Evolutionary conservation across 139 green algal species (phyloP).

Genomic region (Zygnema circumcarinatum): DNA sequence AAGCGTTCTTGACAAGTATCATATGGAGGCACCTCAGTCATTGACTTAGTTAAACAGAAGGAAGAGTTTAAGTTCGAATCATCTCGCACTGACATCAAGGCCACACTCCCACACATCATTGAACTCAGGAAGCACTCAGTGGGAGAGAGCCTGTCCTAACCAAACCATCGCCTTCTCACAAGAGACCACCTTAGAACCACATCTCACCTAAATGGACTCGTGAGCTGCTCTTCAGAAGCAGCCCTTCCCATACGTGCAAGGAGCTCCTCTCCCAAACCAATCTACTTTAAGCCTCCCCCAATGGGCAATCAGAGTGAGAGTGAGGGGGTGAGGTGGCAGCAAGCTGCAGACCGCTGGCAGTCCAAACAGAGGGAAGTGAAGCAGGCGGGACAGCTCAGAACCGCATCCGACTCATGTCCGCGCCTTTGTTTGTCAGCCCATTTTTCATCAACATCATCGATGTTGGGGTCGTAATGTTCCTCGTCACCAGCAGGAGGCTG

Average conservation of each 20-base stretch:
- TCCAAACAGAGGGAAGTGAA: conserved; percentile 44
- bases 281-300: not conserved
- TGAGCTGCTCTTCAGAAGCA: not conserved
- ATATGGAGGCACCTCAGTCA: too few relatives aligned
- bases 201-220: not conserved
- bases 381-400: conserved; percentile 57
- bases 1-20: too few relatives aligned
- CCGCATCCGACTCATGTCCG: conserved; percentile 42
- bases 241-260: not conserved
- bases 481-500: not conserved
- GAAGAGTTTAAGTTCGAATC: too few relatives aligned
- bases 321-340: not conserved
- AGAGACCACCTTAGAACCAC: too few relatives aligned
- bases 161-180: too few relatives aligned
- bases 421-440: conserved; percentile 31
- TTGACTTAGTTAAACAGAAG: too few relatives aligned
- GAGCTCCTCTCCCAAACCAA: not conserved
- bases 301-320: not conserved
- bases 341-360: conserved; percentile 48
- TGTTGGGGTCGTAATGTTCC: conserved; percentile 15
- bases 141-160: too few relatives aligned
- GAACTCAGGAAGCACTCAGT: too few relatives aligned
- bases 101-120: too few relatives aligned
- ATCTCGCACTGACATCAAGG: too few relatives aligned
- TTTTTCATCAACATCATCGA: conserved; percentile 26